Evolutionary conservation across 2,329 filamentous ascomycete species (phyloP).

Genomic region (Trichoderma endophyticum): DNA sequence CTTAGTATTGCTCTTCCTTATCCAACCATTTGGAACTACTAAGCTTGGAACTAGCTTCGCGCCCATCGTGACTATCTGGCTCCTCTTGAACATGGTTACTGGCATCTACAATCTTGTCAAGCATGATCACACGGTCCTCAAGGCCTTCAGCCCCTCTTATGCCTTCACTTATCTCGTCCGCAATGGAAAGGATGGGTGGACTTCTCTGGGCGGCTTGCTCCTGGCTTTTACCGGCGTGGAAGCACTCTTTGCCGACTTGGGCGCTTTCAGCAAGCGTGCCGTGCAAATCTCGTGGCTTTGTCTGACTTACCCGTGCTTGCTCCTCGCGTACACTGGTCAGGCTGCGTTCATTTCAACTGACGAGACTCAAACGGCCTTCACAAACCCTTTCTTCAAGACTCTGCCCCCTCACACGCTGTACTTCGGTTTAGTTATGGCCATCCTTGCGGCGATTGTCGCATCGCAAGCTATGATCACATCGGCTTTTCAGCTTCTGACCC

Average conservation of each 20-base stretch:
- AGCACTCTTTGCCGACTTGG: conserved; percentile 73
- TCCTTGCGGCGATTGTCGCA: conserved; percentile 70
- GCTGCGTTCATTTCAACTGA: conserved; percentile 65
- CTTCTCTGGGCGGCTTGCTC: conserved; percentile 65
- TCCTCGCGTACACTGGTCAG: conserved; percentile 68
- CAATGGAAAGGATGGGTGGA: conserved; percentile 60
- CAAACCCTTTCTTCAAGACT: conserved; percentile 72
- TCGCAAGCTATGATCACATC: conserved; percentile 77
- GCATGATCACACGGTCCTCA: conserved; percentile 52
- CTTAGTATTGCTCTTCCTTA: conserved; percentile 58
- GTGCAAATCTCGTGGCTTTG: conserved; percentile 72
- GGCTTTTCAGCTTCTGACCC: conserved; percentile 65
- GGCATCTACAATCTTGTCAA: conserved; percentile 61
- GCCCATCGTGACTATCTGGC: conserved; percentile 65
- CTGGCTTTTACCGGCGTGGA: conserved; percentile 77
- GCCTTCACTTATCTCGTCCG: conserved; percentile 59
- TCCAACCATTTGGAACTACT: conserved; percentile 63
- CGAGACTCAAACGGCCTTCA: conserved; percentile 41
- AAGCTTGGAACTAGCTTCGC: conserved; percentile 61
- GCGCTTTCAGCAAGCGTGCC: conserved; percentile 67
- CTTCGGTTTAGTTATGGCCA: conserved; percentile 64
- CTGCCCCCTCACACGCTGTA: conserved; percentile 66
- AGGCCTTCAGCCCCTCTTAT: conserved; percentile 57
- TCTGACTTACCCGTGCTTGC: conserved; percentile 63
- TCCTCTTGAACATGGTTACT: conserved; percentile 59